phyloP scores from a whole-genome alignment of 257 asterid genomes.

The Orobanche coerulescens region DNA sequence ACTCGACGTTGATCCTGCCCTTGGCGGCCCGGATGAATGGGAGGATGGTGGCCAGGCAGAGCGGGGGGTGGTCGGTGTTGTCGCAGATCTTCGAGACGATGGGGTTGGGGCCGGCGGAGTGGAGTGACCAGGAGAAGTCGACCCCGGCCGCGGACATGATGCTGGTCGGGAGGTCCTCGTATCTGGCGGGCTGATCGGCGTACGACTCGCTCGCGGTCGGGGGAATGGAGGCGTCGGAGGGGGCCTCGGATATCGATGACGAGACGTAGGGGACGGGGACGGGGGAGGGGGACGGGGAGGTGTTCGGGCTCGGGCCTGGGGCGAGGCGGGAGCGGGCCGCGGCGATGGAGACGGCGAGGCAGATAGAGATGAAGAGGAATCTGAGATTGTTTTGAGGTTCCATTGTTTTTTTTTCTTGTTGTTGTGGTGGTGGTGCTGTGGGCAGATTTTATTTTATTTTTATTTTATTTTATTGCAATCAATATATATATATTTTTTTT shows the following conservation, averaged over 20 bases:
- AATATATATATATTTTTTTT: not conserved
- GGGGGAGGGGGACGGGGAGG: not conserved
- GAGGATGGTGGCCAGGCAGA: slow-evolving; percentile 23
- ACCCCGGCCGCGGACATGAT: not conserved
- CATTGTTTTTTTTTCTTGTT: slow-evolving; percentile 24
- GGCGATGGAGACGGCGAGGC: slow-evolving; percentile 13
- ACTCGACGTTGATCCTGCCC: not conserved
- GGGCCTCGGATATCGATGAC: not conserved
- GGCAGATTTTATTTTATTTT: not conserved
- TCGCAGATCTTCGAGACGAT: slow-evolving; percentile 21
- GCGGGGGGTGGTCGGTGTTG: slow-evolving; percentile 26
- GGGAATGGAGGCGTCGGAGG: not conserved
- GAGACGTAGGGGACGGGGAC: not conserved
- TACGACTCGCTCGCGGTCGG: not conserved
- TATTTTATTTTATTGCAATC: not conserved
- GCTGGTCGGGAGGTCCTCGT: not conserved
- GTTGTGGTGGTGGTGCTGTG: slow-evolving; percentile 6
- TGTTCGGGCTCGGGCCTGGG: slow-evolving; percentile 11
- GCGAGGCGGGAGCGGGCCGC: slow-evolving; percentile 12
- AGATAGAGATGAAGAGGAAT: slow-evolving; percentile 22
- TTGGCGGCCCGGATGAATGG: not conserved
- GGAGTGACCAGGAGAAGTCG: not conserved
- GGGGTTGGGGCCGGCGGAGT: not conserved
- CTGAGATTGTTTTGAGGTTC: slow-evolving; percentile 16
- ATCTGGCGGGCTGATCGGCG: not conserved